Evolutionary conservation across 2,329 filamentous ascomycete genomes (phyloP).

Genomic region (Cadophora sp.): DNA sequence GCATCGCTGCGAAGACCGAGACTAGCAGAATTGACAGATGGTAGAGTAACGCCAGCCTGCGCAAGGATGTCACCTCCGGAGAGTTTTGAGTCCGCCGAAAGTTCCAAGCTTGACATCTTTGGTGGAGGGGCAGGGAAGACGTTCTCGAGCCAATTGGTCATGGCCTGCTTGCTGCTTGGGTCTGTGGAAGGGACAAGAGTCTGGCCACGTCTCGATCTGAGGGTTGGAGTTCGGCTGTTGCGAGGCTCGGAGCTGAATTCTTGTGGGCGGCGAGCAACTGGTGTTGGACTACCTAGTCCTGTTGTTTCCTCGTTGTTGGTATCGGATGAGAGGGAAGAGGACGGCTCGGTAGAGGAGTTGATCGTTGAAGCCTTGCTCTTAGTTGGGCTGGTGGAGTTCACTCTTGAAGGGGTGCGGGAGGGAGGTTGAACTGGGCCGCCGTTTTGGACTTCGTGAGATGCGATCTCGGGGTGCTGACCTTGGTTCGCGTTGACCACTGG

Average conservation of each 20-base stretch:
- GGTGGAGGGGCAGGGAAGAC: conserved; percentile 14
- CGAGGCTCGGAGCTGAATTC: conserved; percentile 31
- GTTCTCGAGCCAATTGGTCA: conserved; percentile 29
- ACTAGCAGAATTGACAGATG: conserved; percentile 3
- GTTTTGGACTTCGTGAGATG: not conserved
- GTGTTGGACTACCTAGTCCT: conserved; percentile 23
- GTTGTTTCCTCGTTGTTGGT: not conserved
- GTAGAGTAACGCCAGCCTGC: conserved; percentile 20
- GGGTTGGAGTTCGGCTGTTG: conserved; percentile 27
- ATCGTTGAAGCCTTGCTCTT: conserved; percentile 15
- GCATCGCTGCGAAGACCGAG: conserved; percentile 23
- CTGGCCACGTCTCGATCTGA: conserved; percentile 35
- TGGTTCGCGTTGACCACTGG: conserved; percentile 15
- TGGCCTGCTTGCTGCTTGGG: conserved; percentile 24
- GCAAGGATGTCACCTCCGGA: conserved; percentile 19
- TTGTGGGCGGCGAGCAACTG: conserved; percentile 22
- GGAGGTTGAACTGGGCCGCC: conserved; percentile 15
- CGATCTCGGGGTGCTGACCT: not conserved
- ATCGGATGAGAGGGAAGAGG: conserved; percentile 6
- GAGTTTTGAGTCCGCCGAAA: not conserved
- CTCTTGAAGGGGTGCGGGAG: not conserved
- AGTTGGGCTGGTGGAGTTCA: conserved; percentile 11
- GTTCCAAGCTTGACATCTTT: conserved; percentile 12
- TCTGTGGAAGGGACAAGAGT: conserved; percentile 29
- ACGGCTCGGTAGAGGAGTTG: conserved; percentile 13